Evolutionary conservation across 2,329 filamentous ascomycete genomes (phyloP).

Genomic region (Penicillium sp.): DNA sequence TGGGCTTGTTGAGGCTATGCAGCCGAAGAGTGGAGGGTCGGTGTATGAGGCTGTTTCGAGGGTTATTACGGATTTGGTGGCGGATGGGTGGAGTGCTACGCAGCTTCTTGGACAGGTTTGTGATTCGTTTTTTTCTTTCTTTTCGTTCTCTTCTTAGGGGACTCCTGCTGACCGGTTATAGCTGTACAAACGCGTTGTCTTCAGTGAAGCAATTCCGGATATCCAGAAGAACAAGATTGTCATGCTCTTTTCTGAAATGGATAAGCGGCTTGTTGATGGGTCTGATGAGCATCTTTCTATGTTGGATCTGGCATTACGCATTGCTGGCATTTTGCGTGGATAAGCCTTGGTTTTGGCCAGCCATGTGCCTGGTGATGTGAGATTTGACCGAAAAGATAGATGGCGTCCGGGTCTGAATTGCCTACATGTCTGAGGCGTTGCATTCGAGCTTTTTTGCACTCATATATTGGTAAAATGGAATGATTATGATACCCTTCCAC

Average conservation of each 20-base stretch:
- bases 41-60: constrained; percentile 71
- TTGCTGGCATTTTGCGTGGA: constrained; percentile 65
- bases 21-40: constrained; percentile 61
- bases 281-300: constrained; percentile 92
- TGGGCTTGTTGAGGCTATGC: constrained; percentile 68
- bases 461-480: constrained; percentile 9
- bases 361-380: too few relatives aligned
- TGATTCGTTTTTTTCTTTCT: constrained; percentile 1
- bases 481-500: constrained; percentile 13
- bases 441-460: constrained; percentile 2
- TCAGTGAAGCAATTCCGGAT: constrained; percentile 78
- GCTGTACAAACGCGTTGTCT: constrained; percentile 71
- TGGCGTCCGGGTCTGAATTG: constrained; percentile 2
- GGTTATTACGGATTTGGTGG: constrained; percentile 84
- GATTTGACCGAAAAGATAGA: not conserved
- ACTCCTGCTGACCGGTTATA: constrained; percentile 11
- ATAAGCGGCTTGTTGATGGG: constrained; percentile 91
- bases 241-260: constrained; percentile 83
- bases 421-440: constrained; percentile 4
- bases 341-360: not conserved
- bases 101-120: constrained; percentile 77
- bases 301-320: constrained; percentile 75
- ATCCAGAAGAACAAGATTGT: constrained; percentile 87
- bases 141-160: not conserved
- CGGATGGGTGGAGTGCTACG: constrained; percentile 92